phyloP scores from a whole-genome alignment of 1,284 basidiomycete genomes.

The Heterobasidion annosum region DNA sequence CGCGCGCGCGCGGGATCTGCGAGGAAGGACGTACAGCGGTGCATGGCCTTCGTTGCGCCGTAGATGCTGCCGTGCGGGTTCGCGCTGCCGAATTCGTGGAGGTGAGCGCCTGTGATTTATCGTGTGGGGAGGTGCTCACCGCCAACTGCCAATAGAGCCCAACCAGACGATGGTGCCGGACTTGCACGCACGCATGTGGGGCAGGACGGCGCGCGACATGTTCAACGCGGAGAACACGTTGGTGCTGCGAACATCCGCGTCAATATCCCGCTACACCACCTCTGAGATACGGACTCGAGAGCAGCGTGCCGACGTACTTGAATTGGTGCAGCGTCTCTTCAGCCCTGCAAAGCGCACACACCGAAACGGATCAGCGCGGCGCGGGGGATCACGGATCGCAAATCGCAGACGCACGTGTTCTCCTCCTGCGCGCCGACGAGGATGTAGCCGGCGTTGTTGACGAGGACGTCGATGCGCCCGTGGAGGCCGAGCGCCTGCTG shows the following conservation, averaged over 20 bases:
- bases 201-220: conserved; percentile 27
- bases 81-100: conserved; percentile 10
- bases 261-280: not conserved
- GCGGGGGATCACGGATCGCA: conserved; percentile 4
- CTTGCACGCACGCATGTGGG: conserved; percentile 25
- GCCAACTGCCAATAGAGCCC: conserved; percentile 24
- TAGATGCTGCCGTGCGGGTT: conserved; percentile 25
- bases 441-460: conserved; percentile 35
- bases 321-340: conserved; percentile 22
- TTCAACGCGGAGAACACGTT: conserved; percentile 30
- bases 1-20: not conserved
- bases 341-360: conserved; percentile 11
- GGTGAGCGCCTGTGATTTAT: not conserved
- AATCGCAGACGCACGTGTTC: conserved; percentile 7
- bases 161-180: conserved; percentile 26
- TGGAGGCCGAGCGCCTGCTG: conserved; percentile 23
- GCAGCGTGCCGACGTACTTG: conserved; percentile 9
- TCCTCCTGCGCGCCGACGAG: conserved; percentile 11
- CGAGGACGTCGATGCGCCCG: conserved; percentile 35
- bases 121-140: conserved; percentile 11
- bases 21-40: conserved; percentile 19
- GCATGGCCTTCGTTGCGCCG: conserved; percentile 24
- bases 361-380: not conserved
- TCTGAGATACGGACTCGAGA: not conserved
- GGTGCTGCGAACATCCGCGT: conserved; percentile 12